Base-by-base conservation (phyloP, 352 stramenopile species). In the Aphanomyces euteiches region DNA sequence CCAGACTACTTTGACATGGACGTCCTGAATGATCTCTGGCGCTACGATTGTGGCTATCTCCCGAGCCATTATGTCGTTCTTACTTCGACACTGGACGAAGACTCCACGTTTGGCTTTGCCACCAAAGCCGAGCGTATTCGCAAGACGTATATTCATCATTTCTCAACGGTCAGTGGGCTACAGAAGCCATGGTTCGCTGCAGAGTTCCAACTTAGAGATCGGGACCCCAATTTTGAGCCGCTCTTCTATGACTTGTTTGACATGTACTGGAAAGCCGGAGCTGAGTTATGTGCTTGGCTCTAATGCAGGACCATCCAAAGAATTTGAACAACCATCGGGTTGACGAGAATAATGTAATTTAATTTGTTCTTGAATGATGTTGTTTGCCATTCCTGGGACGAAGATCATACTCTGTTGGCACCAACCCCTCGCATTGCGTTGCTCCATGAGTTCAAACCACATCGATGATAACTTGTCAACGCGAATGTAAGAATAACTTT, bases 131-230 rank as follows among this genome's bases (percentile, higher is more conserved):
- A 68, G 7, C 60, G 60, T 13, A 36, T 68, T n/a, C 34, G 7
- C 13, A 21, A 68, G 8, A 68, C 60, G 38, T 68, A 68, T 64
- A 58, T 68, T 57, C 40, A 68, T 19, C 60, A 68, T 17, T 68
- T 68, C 21, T 58, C 60, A 21, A 28, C 10, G 13, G 38, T 3
- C 15, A 8, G 4, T 7, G 19, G 34, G 47, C 34, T 50, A 38
- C 34, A 19, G 5, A 68, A 68, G 40, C 60, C 60, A 4, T 68
- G 60, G 60, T 36, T 10, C 1, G 56, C 34, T 38, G 13, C 1
- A 15, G 5, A 58, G 3, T 15, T 2, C 10, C 17, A 59, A 1
- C 13, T 15, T 17, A 68, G 38, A 7, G 38, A 58, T 13, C 37
- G 37, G 17, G 15, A 61, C 6, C 60, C 37, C 7, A 7, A 57